phyloP scores from a whole-genome alignment of 2,329 filamentous ascomycete species.

The Fusarium sp. region DNA sequence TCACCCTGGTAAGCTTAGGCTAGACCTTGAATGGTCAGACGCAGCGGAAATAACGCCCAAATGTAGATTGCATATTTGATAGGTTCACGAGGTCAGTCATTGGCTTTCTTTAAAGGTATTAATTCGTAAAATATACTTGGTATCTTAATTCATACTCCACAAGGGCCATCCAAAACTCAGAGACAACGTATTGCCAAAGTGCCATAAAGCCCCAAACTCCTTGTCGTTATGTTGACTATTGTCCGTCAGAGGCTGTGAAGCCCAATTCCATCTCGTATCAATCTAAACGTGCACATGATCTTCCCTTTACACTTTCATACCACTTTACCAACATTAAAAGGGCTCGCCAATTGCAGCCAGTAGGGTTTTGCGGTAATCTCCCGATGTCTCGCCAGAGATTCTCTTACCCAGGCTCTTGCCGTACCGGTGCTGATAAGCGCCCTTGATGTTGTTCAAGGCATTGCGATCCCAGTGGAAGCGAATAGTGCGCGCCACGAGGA shows the following conservation, averaged over 20 bases:
- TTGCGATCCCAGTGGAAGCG: conserved; percentile 85
- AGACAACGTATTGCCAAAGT: conserved; percentile 24
- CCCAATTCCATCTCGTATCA: conserved; percentile 10
- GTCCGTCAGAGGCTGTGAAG: conserved; percentile 27
- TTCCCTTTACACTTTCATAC: not conserved
- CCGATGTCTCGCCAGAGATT: conserved; percentile 86
- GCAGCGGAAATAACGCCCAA: not conserved
- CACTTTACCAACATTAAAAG: conserved; percentile 27
- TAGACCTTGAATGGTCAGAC: not conserved
- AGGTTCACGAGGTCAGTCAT: not conserved
- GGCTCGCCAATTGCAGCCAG: conserved; percentile 73
- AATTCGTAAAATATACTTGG: conserved; percentile 18
- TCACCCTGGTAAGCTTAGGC: not conserved
- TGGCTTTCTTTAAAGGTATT: not conserved
- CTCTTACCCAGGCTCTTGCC: conserved; percentile 74
- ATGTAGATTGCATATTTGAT: not conserved
- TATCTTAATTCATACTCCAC: conserved; percentile 29
- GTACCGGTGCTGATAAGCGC: conserved; percentile 80
- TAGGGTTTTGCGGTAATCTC: conserved; percentile 83
- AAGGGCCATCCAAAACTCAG: conserved; percentile 14
- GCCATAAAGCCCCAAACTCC: conserved; percentile 36
- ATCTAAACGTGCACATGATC: not conserved
- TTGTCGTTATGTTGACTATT: conserved; percentile 23
- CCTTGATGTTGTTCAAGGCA: conserved; percentile 81
- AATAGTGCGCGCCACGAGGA: conserved; percentile 83